Base-by-base conservation (phyloP, 352 stramenopile genomes). In the Pythium insidiosum region DNA sequence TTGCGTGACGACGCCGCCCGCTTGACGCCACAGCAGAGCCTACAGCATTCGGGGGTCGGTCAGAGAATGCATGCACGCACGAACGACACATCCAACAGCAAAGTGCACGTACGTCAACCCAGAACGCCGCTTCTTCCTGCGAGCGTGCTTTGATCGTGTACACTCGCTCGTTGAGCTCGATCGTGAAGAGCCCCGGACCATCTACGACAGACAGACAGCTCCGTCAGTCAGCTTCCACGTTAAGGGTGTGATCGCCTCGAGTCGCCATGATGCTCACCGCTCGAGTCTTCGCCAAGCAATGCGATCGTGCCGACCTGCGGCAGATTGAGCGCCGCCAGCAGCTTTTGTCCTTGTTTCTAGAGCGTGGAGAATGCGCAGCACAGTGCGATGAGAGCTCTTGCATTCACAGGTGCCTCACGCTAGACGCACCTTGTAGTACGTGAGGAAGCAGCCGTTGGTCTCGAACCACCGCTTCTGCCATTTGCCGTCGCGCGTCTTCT, bases 391-490 rank as follows among this genome's bases (percentile, higher is more conserved):
- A 43, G 53, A 78, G 65, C 15, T 3, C 6, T 22, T n/a, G n/a
- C n/a, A n/a, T n/a, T n/a, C n/a, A n/a, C n/a, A n/a, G n/a, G n/a
- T n/a, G n/a, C n/a, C n/a, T n/a, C n/a, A n/a, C n/a, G n/a, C n/a
- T n/a, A n/a, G n/a, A 10, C 43, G 28, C 52, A 94, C 83, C 73
- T 99, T 99, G 72, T 98, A 99, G 74, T 99, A 99, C 12, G 95
- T 98, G 29, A 99, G 77, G 70, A 97, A 97, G 63, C 96, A 96
- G 38, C 95, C 95, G 58, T 98, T 98, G 7, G 90, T 98, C 73
- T 99, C 96, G 60, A 99, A 99, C 87, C 93, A 99, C 45, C 96
- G 83, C 66, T 96, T 97, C 62, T 99, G 96, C 96, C 96, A 97
- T 59, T 94, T 95, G 58, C 86, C 87, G 47, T 96, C 85, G 47